Base-by-base conservation (phyloP, 2,329 filamentous ascomycete genomes). In the Cadophora gregata region DNA sequence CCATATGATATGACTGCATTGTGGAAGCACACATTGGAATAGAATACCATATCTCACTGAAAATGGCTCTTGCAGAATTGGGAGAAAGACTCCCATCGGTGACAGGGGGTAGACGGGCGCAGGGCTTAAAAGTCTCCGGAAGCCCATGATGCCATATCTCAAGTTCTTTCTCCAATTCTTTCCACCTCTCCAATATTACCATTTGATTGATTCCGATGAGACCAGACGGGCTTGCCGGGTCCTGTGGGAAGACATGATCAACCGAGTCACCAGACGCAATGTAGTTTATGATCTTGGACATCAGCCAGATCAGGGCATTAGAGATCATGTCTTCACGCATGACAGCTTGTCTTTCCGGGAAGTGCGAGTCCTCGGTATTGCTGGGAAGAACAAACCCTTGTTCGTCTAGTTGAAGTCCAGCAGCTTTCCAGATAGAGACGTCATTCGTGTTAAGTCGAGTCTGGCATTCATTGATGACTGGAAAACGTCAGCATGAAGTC, bases 1-100 rank as follows among this genome's bases (percentile, higher is more conserved):
- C 86, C 79, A 90, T 89, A 72, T 90, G 85, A 70, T 88, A 90
- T 67, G 83, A 83, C 72, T 89, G 87, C 83, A 90, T 90, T 1
- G 87, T 86, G 2, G 87, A 87, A 0, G 85, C 87, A 76, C 87
- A 90, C 81, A 90, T 85, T 0, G 87, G 82, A 0, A 86, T 80
- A 62, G 83, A 83, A 75, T 88, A 89, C 87, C 88, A 90, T 14
- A 88, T 82, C 73, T 89, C 85, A 0, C 77, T 81, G 75, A 83
- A 85, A 65, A 80, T 80, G 55, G 75, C 75, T 79, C 64, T 78
- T 16, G 71, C 64, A 24, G 72, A 73, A 55, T 73, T 72, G 14
- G 24, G 2, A 3, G 70, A 65, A 27, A 72, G 42, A 48, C 65
- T 74, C 47, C 67, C 67, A 61, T 74, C 68, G 2, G 59, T 69